Percentiles rank a stretch among this genome's conserved stretches.
These are phyloP conservation scores for Erysimum pusillum DNA, from an alignment of 441 rosid species.

Conservation along the genomic window DNA sequence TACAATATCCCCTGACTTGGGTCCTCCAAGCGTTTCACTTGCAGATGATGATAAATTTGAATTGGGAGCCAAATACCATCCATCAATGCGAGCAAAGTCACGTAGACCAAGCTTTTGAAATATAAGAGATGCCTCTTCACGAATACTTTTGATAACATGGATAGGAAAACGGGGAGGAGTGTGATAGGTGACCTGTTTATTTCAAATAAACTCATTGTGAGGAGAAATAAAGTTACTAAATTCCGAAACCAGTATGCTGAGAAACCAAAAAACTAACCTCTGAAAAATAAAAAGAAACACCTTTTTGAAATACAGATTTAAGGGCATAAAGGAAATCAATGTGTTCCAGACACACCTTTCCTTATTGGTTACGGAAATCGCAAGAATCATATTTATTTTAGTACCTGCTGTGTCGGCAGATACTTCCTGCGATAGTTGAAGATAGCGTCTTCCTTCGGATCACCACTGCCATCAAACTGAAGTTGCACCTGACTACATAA, in stretches of 20 bases:
- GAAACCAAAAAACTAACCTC: constrained; percentile 15
- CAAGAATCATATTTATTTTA: constrained; percentile 27
- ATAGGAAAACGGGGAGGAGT: constrained; percentile 96
- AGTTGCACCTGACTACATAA: constrained; percentile 81
- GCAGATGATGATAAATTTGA: constrained; percentile 51
- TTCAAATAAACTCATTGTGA: constrained; percentile 21
- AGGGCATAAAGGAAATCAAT: constrained; percentile 14
- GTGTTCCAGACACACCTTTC: constrained; percentile 26
- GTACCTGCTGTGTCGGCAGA: constrained; percentile 97
- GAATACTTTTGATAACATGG: constrained; percentile 73
- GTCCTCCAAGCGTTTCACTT: constrained; percentile 56
- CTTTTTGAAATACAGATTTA: constrained; percentile 6
- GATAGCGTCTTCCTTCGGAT: constrained; percentile 71
- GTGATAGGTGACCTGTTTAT: constrained; percentile 86
- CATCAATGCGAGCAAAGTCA: constrained; percentile 97
- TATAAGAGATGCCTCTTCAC: constrained; percentile 84
- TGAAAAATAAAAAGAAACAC: constrained; percentile 6
- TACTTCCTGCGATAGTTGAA: constrained; percentile 94
- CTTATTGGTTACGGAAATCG: constrained; percentile 31
- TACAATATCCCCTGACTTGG: constrained; percentile 59
- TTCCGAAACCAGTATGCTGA: constrained; percentile 24
- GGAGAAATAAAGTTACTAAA: constrained; percentile 20
- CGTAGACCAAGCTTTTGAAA: constrained; percentile 80
- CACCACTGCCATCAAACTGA: constrained; percentile 73
- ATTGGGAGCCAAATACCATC: constrained; percentile 87